Percentiles rank a stretch among this genome's conserved stretches.
Conservation (phyloP, 192 early-diverging fungal genomes). For the Chytriomyces confervae region DNA sequence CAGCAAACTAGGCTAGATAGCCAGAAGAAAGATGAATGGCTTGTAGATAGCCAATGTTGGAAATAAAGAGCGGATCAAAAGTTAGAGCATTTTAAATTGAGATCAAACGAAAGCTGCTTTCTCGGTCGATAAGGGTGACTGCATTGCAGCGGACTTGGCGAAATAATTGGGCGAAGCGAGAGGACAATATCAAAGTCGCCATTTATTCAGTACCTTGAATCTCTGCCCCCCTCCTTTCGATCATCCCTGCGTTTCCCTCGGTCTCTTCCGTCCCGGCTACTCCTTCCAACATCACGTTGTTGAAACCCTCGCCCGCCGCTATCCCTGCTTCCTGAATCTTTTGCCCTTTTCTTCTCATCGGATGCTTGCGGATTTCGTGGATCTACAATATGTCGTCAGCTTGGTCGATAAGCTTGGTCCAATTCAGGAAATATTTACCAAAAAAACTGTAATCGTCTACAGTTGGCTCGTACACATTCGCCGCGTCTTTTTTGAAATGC, state of each 20-base stretch:
- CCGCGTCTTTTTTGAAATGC: constrained; percentile 73
- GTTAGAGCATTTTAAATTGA: no score
- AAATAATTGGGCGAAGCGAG: no score
- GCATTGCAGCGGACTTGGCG: no score
- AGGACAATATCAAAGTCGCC: no score
- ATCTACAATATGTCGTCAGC: neutral
- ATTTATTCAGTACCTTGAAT: neutral
- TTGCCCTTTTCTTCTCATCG: neutral
- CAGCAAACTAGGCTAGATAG: no score
- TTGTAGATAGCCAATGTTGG: no score
- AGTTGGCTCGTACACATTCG: constrained; percentile 57
- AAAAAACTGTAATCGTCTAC: constrained; percentile 58
- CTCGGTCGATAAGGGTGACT: no score
- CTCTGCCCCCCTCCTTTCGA: neutral
- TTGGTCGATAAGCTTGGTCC: constrained; percentile 55
- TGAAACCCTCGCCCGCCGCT: neutral
- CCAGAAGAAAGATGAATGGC: no score
- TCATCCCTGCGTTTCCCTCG: neutral
- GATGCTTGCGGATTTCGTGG: constrained; percentile 12
- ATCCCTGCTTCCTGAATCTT: neutral
- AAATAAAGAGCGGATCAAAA: no score
- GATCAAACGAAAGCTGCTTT: no score
- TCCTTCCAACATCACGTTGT: neutral
- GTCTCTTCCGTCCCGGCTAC: neutral
- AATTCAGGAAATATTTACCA: constrained; percentile 65